These are phyloP conservation scores for Fraxinus xanthoxyloides DNA, from an alignment of 305 asterid genomes.

Conservation along the genomic window DNA sequence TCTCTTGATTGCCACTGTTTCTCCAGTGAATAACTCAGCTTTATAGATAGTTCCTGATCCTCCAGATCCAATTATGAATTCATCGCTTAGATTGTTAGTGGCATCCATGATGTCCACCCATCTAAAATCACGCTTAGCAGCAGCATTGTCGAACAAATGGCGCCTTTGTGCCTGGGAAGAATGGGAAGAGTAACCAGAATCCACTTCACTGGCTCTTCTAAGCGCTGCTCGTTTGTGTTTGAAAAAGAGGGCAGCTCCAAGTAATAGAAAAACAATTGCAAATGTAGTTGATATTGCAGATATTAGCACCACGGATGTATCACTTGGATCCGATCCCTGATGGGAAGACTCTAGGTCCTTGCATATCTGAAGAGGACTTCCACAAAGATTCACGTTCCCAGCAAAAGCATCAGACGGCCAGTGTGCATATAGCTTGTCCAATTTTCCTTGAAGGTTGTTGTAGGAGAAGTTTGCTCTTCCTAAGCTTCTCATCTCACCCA, in stretches of 20 bases:
- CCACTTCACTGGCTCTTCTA: conserved; percentile 38
- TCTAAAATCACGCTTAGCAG: conserved; percentile 50
- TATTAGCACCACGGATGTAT: conserved; percentile 55
- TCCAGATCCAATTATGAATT: conserved; percentile 80
- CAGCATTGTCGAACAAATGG: conserved; percentile 51
- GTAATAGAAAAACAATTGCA: conserved; percentile 46
- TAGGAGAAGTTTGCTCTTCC: conserved; percentile 71
- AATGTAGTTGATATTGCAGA: conserved; percentile 54
- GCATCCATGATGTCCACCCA: conserved; percentile 93
- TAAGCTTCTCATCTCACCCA: conserved; percentile 76
- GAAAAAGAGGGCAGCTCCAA: conserved; percentile 66
- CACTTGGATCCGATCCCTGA: conserved; percentile 31
- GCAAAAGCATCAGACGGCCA: conserved; percentile 72
- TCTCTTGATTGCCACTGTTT: conserved; percentile 79
- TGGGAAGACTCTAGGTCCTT: conserved; percentile 24
- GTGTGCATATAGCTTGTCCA: conserved; percentile 54
- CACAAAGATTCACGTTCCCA: conserved; percentile 70
- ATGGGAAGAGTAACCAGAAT: conserved; percentile 51
- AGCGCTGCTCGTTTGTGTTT: conserved; percentile 58
- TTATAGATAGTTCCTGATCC: conserved; percentile 81
- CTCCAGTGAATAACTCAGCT: conserved; percentile 69
- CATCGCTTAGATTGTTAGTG: conserved; percentile 75
- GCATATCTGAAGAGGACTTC: conserved; percentile 69
- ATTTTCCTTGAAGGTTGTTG: conserved; percentile 68
- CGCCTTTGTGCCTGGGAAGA: conserved; percentile 71